Conservation (phyloP, 306 rosid genomes). For the Lathyrus sativus region DNA sequence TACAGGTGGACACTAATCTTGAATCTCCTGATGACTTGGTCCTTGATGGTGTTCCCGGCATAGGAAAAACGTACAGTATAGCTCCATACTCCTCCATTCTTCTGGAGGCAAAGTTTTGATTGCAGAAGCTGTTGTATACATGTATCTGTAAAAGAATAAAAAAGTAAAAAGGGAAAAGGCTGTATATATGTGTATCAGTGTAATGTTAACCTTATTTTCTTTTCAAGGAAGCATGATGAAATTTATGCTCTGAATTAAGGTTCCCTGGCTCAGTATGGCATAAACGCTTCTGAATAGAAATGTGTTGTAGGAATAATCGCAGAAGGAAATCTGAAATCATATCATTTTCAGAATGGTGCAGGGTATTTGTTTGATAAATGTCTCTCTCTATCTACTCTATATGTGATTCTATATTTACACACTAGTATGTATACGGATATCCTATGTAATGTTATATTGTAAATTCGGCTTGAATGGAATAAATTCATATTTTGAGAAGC, state of each 20-base stretch:
- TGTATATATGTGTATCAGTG: not conserved
- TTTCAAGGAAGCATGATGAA: not conserved
- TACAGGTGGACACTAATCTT: constrained; percentile 83
- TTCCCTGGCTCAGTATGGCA: constrained; percentile 23
- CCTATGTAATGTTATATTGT: not conserved
- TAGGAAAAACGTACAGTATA: constrained; percentile 54
- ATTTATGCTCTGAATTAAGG: constrained; percentile 19
- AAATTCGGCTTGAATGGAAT: constrained; percentile 13
- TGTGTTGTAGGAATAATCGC: not conserved
- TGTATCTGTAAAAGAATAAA: constrained; percentile 20
- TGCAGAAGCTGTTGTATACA: constrained; percentile 34
- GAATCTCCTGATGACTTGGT: constrained; percentile 76
- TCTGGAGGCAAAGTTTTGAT: constrained; percentile 71
- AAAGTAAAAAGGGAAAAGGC: not conserved
- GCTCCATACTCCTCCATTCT: constrained; percentile 89
- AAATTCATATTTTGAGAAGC: not conserved
- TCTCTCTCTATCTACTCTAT: constrained; percentile 4
- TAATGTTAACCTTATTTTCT: constrained; percentile 12
- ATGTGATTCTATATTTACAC: not conserved
- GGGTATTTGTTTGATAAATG: constrained; percentile 7
- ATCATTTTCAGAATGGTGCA: constrained; percentile 22
- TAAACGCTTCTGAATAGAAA: constrained; percentile 10
- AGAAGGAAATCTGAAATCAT: constrained; percentile 17
- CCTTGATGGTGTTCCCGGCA: constrained; percentile 58
- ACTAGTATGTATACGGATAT: not conserved